These are phyloP conservation scores for Botrytis cinerea DNA, from an alignment of 2,329 filamentous ascomycete genomes.

Conservation along the genomic window DNA sequence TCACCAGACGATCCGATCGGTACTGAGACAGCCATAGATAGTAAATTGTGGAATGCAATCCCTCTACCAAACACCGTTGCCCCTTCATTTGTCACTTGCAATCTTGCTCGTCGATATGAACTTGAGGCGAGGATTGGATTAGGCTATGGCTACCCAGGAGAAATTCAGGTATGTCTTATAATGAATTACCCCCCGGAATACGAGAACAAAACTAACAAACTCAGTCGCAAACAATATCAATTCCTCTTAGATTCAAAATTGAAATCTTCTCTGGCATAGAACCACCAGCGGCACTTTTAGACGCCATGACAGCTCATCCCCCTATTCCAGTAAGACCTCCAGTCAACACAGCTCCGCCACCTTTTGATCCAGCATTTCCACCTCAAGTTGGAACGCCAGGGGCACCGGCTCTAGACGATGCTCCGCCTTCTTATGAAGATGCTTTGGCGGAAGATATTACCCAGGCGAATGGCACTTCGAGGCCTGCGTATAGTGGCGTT, in stretches of 20 bases:
- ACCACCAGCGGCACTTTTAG: slow-evolving; percentile 74
- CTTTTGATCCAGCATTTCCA: slow-evolving; percentile 56
- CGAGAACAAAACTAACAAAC: slow-evolving; percentile 26
- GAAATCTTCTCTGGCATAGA: slow-evolving; percentile 86
- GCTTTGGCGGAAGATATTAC: slow-evolving; percentile 76
- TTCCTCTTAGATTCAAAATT: slow-evolving; percentile 77
- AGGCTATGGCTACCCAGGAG: slow-evolving; percentile 65
- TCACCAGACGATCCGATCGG: slow-evolving; percentile 58
- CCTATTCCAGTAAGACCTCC: slow-evolving; percentile 32
- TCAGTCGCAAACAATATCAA: slow-evolving; percentile 71
- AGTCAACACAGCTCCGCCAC: slow-evolving; percentile 33
- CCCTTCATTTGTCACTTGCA: slow-evolving; percentile 86
- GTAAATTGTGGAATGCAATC: slow-evolving; percentile 69
- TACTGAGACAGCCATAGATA: slow-evolving; percentile 69
- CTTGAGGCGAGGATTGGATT: slow-evolving; percentile 80
- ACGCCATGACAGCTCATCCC: slow-evolving; percentile 54
- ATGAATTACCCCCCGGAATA: background rate
- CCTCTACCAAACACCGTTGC: slow-evolving; percentile 82
- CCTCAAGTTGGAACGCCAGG: slow-evolving; percentile 55
- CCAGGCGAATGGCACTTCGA: slow-evolving; percentile 66
- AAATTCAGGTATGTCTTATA: slow-evolving; percentile 38
- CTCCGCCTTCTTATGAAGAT: slow-evolving; percentile 94
- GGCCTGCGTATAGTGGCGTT: slow-evolving; percentile 68
- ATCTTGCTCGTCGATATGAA: slow-evolving; percentile 79
- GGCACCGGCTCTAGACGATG: slow-evolving; percentile 62